phyloP scores from a whole-genome alignment of 2,329 filamentous ascomycete genomes.

The Aspergillus costaricaensis region DNA sequence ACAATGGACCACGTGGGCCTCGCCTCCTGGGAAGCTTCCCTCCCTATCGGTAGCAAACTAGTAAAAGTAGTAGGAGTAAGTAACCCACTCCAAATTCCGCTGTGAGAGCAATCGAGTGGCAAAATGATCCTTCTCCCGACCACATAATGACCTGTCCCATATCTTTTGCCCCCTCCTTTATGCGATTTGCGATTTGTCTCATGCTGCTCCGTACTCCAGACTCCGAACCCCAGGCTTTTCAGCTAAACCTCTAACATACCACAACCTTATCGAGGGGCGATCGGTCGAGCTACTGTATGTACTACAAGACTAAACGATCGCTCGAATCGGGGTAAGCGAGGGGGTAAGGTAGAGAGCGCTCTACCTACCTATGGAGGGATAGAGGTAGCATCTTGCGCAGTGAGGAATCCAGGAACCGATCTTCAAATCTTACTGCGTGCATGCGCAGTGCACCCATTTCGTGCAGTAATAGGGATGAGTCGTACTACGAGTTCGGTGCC shows the following conservation, averaged over 20 bases:
- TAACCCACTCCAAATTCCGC: background rate
- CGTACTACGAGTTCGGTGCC: background rate
- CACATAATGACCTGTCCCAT: constrained; percentile 4
- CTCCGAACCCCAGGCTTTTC: background rate
- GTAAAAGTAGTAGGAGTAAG: no score
- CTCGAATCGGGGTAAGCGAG: background rate
- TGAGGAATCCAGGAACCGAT: constrained; percentile 12
- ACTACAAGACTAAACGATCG: background rate
- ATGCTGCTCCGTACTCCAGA: background rate
- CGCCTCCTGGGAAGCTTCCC: no score
- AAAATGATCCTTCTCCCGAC: background rate
- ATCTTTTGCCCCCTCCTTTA: background rate
- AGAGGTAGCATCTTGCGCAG: background rate
- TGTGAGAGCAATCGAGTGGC: background rate
- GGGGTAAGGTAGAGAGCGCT: background rate
- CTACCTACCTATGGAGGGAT: no score
- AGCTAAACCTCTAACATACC: background rate
- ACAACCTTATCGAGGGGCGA: constrained; percentile 7
- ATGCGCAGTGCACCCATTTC: constrained; percentile 11
- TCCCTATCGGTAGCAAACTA: no score
- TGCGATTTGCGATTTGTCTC: constrained; percentile 1
- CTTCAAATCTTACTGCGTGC: constrained; percentile 7
- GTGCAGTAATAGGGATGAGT: background rate
- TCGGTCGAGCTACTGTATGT: background rate
- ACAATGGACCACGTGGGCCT: background rate